Conservation (phyloP, 768 basidiomycete genomes). For the Suillus lakei region DNA sequence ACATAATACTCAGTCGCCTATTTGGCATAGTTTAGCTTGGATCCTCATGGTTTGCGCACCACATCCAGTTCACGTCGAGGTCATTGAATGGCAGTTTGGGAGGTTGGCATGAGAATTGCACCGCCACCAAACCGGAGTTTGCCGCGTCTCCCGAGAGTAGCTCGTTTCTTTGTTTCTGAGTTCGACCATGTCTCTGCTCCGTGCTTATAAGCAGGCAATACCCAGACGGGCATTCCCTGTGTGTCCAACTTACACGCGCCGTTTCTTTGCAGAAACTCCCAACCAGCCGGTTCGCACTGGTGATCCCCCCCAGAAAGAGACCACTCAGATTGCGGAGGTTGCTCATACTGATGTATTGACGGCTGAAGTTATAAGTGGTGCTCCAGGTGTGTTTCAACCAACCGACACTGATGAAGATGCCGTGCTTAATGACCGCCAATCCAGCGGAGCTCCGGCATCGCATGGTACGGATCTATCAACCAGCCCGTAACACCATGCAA, state of each 20-base stretch:
- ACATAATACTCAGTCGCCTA: not conserved
- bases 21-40: not conserved
- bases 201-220: conserved; percentile 43
- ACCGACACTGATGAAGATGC: not conserved
- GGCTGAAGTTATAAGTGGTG: conserved; percentile 86
- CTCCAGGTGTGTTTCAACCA: conserved; percentile 62
- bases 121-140: conserved; percentile 4
- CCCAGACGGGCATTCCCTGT: conserved; percentile 23
- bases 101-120: no score
- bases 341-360: conserved; percentile 65
- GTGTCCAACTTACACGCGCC: conserved; percentile 20
- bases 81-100: not conserved
- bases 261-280: conserved; percentile 23
- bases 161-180: conserved; percentile 2
- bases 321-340: conserved; percentile 46
- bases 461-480: conserved; percentile 89
- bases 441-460: conserved; percentile 86
- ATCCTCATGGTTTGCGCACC: not conserved
- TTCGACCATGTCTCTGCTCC: conserved; percentile 59
- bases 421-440: conserved; percentile 2
- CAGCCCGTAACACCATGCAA: conserved; percentile 94
- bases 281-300: conserved; percentile 26
- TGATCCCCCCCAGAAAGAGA: conserved; percentile 26
- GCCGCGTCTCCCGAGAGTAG: not conserved
- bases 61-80: not conserved